phyloP scores from a whole-genome alignment of 257 asterid genomes.

The Echites panduratus region DNA sequence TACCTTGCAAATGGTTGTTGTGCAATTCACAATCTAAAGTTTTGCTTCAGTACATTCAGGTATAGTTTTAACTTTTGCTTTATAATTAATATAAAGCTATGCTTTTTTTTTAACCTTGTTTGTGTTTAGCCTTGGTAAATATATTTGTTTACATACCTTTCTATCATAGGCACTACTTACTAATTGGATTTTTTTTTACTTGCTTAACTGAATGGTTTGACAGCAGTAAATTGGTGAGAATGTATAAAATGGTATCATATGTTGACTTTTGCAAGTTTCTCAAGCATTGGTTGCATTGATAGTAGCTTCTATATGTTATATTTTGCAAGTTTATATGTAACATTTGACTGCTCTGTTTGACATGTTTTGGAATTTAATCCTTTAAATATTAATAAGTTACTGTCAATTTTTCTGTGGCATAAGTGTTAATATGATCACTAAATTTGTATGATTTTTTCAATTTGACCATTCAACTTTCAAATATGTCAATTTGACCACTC shows the following conservation, averaged over 20 bases:
- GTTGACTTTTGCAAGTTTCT: too few relatives aligned
- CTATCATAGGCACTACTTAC: neutral
- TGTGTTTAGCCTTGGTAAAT: neutral
- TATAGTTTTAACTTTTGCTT: conserved; percentile 14
- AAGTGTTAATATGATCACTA: too few relatives aligned
- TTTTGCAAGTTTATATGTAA: too few relatives aligned
- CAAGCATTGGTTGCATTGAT: neutral
- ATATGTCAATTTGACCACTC: too few relatives aligned
- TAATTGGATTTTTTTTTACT: neutral
- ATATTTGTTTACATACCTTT: too few relatives aligned
- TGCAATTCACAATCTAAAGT: conserved; percentile 49
- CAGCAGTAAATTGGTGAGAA: neutral
- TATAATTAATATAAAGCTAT: neutral
- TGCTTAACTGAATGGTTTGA: neutral
- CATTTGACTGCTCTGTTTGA: too few relatives aligned
- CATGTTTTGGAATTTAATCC: too few relatives aligned
- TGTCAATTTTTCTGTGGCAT: too few relatives aligned
- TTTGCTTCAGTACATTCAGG: conserved; percentile 75
- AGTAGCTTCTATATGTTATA: neutral
- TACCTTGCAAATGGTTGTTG: conserved; percentile 85
- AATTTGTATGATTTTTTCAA: too few relatives aligned
- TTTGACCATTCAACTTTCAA: too few relatives aligned
- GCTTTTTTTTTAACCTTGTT: conserved; percentile 1
- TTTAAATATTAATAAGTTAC: too few relatives aligned
- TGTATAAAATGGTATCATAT: neutral